A percentile compares a stretch with the other conserved stretches of the same genome.
Evolutionary conservation across 345 rosid species (phyloP).

Genomic region (Boechera stricta): DNA sequence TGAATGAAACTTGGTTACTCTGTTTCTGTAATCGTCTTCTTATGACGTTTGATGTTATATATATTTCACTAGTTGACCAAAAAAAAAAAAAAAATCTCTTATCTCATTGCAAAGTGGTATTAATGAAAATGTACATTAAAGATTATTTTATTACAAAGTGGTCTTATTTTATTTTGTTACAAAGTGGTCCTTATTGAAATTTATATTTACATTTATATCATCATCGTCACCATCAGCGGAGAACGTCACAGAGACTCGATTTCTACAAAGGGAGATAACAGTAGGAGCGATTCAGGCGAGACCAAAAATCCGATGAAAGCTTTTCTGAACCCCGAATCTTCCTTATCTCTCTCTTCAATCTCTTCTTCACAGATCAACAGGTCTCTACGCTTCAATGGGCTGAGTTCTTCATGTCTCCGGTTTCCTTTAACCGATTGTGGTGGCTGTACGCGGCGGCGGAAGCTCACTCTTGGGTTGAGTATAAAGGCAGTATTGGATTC

Average conservation of each 20-base stretch:
- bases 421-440: slow-evolving; percentile 33
- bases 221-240: neutral
- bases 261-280: neutral
- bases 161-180: neutral
- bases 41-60: too few relatives aligned
- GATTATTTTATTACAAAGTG: too few relatives aligned
- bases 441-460: slow-evolving; percentile 44
- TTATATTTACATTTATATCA: neutral
- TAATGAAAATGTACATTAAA: neutral
- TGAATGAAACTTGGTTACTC: too few relatives aligned
- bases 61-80: too few relatives aligned
- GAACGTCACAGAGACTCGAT: slow-evolving; percentile 1
- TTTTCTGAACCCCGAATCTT: slow-evolving; percentile 51
- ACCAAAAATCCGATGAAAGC: slow-evolving; percentile 58
- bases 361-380: slow-evolving; percentile 43
- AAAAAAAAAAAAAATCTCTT: too few relatives aligned
- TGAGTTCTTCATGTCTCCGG: slow-evolving; percentile 36
- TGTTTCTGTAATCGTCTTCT: too few relatives aligned
- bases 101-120: neutral
- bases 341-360: slow-evolving; percentile 44
- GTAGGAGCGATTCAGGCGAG: slow-evolving; percentile 1
- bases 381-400: slow-evolving; percentile 27
- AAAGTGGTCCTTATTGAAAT: slow-evolving; percentile 2
- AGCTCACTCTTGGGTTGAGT: slow-evolving; percentile 38
- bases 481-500: slow-evolving; percentile 55